Evolutionary conservation across 2,329 filamentous ascomycete species (phyloP).

Genomic region (Lachnellula hyalina): DNA sequence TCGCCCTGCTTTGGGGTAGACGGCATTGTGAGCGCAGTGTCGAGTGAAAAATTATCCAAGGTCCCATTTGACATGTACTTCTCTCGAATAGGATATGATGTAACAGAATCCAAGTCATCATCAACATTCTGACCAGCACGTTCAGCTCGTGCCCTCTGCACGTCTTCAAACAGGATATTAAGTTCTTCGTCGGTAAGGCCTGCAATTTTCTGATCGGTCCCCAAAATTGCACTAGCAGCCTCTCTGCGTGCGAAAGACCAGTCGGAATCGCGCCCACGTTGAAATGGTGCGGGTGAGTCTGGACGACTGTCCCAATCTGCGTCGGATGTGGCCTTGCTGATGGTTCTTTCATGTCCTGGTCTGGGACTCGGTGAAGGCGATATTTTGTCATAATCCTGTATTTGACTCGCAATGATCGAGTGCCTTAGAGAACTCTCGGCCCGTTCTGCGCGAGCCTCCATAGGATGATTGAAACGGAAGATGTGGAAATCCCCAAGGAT

Average conservation of each 20-base stretch:
- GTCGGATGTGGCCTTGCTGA: constrained; percentile 75
- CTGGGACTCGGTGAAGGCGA: constrained; percentile 58
- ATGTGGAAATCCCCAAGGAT: constrained; percentile 98
- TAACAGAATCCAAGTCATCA: constrained; percentile 84
- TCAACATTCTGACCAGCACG: constrained; percentile 72
- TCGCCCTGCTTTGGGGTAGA: constrained; percentile 80
- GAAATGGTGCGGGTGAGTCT: constrained; percentile 70
- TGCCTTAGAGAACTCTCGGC: constrained; percentile 87
- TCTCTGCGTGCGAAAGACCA: constrained; percentile 93
- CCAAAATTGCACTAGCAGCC: constrained; percentile 85
- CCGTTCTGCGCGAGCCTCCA: constrained; percentile 89
- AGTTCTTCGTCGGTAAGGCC: constrained; percentile 90
- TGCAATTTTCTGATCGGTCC: constrained; percentile 85
- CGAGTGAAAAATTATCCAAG: constrained; percentile 91
- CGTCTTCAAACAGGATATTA: constrained; percentile 87
- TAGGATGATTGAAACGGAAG: constrained; percentile 95
- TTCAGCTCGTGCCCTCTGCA: constrained; percentile 79
- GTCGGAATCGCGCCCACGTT: constrained; percentile 74
- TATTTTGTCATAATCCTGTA: constrained; percentile 50
- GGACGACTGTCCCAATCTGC: constrained; percentile 66
- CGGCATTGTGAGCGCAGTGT: constrained; percentile 90
- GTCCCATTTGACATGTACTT: constrained; percentile 96
- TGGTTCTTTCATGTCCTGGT: constrained; percentile 69
- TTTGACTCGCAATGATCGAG: constrained; percentile 61
- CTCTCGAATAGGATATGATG: constrained; percentile 81